Base-by-base conservation (phyloP, 1,284 basidiomycete species). In the Exobasidium rhododendri region DNA sequence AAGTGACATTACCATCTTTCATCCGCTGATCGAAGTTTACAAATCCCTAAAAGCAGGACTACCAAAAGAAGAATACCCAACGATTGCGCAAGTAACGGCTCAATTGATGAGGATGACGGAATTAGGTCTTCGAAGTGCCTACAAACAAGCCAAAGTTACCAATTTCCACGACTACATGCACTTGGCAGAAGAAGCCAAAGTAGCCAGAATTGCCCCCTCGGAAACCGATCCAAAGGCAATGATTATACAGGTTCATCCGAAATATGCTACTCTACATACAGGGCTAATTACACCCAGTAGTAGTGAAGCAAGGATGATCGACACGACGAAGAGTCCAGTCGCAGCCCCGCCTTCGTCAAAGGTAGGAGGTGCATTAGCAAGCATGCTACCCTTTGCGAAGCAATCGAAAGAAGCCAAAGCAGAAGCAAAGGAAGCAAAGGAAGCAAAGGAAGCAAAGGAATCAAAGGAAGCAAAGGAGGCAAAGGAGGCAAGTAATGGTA, bases 81-180 rank as follows among this genome's bases (percentile, higher is more conserved):
- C 66, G 1, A 58, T 62, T 50, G 55, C 62, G n/a, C 62, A 54
- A 24, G 64, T 72, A 13, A 62, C 63, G 5, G 55, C 40, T 14
- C 62, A 65, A 31, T 56, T 72, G 1, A 47, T 64, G 13, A 6
- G 59, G 11, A 56, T 67, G 24, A 66, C 62, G 14, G 60, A 62
- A 22, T 56, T 62, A 24, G 70, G 69, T 26, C 45, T 65, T 7
- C 57, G 63, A 1, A 66, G 70, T 57, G 61, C 68, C 4, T 74
- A 74, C 52, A 57, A 56, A 6, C 59, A 68, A 26, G 68, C 69
- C 1, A 64, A 66, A 13, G 70, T 70, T 2, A 30, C 32, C 1
- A 66, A 62, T 13, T 74, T 68, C 59, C 50, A 53, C 14, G 65
- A 74, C n/a, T 74, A 71, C 61, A 64, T 74, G 11, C 64, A 65